phyloP scores from a whole-genome alignment of 2,329 filamentous ascomycete species.

The Ustulina deusta region DNA sequence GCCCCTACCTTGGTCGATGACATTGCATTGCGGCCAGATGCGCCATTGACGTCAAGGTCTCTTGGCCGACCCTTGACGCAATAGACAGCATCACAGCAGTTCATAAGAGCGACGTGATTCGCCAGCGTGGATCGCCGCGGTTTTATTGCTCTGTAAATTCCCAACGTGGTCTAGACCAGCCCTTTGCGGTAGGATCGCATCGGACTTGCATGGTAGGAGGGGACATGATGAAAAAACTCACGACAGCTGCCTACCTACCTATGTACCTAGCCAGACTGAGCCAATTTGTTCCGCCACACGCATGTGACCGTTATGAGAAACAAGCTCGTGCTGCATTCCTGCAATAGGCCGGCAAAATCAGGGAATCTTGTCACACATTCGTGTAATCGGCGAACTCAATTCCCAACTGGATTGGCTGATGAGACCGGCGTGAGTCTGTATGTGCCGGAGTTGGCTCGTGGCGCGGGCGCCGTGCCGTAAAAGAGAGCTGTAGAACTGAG shows the following conservation, averaged over 20 bases:
- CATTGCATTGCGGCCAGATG: neutral
- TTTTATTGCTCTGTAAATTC: neutral
- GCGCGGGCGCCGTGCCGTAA: neutral
- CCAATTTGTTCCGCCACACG: neutral
- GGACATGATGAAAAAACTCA: neutral
- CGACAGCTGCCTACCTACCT: neutral
- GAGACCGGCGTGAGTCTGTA: neutral
- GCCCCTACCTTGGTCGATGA: slow-evolving; percentile 9
- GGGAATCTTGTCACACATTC: slow-evolving; percentile 26
- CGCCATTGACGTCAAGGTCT: neutral
- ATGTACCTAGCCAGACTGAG: neutral
- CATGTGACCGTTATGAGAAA: slow-evolving; percentile 27
- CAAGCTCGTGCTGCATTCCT: slow-evolving; percentile 38
- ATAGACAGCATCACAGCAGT: neutral
- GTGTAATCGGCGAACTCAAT: slow-evolving; percentile 19
- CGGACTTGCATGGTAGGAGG: neutral
- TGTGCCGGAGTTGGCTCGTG: neutral
- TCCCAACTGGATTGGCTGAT: slow-evolving; percentile 21
- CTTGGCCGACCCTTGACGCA: neutral
- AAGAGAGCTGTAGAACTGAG: neutral
- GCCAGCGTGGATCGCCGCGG: neutral
- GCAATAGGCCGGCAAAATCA: slow-evolving; percentile 27
- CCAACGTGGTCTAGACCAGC: neutral
- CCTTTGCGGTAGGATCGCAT: neutral
- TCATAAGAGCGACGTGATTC: neutral